A percentile compares a stretch with the other conserved stretches of the same genome.
These are phyloP conservation scores for Xerocomellus dryophilus DNA, from an alignment of 768 basidiomycete genomes.

Conservation along the genomic window DNA sequence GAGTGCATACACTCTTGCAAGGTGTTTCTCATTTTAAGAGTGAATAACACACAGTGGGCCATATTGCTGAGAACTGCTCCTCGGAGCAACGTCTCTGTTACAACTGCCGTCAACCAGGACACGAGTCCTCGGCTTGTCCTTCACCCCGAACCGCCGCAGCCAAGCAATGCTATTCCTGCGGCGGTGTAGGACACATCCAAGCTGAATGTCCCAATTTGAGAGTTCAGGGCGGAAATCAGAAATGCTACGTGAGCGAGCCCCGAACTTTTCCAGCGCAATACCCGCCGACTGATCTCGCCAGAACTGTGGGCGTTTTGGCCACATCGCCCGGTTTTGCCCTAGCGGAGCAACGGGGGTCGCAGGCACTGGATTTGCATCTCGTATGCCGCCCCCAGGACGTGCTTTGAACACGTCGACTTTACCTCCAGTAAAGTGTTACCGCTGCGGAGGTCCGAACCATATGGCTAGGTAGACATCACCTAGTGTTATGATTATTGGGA, in stretches of 20 bases:
- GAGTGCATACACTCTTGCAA: constrained; percentile 34
- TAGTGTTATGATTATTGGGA: not conserved
- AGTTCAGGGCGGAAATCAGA: constrained; percentile 64
- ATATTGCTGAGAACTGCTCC: constrained; percentile 89
- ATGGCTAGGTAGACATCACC: constrained; percentile 59
- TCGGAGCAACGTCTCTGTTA: constrained; percentile 89
- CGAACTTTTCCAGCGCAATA: not conserved
- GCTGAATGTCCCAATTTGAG: constrained; percentile 83
- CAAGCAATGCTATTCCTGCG: constrained; percentile 92
- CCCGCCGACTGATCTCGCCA: constrained; percentile 25
- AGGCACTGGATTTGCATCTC: constrained; percentile 54
- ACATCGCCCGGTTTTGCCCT: constrained; percentile 77
- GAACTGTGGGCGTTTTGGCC: constrained; percentile 82
- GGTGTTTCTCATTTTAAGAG: constrained; percentile 11
- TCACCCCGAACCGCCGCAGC: constrained; percentile 77
- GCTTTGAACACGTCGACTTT: constrained; percentile 71
- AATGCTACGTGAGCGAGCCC: constrained; percentile 69
- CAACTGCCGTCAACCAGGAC: constrained; percentile 93
- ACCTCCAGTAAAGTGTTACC: constrained; percentile 84
- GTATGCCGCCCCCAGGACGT: constrained; percentile 72
- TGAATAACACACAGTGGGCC: constrained; percentile 60
- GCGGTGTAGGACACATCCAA: constrained; percentile 88
- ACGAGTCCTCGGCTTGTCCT: constrained; percentile 86
- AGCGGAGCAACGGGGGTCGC: constrained; percentile 40
- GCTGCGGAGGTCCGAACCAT: constrained; percentile 87